phyloP scores from a whole-genome alignment of 495 filamentous ascomycete species.

The Podospora anserina region DNA sequence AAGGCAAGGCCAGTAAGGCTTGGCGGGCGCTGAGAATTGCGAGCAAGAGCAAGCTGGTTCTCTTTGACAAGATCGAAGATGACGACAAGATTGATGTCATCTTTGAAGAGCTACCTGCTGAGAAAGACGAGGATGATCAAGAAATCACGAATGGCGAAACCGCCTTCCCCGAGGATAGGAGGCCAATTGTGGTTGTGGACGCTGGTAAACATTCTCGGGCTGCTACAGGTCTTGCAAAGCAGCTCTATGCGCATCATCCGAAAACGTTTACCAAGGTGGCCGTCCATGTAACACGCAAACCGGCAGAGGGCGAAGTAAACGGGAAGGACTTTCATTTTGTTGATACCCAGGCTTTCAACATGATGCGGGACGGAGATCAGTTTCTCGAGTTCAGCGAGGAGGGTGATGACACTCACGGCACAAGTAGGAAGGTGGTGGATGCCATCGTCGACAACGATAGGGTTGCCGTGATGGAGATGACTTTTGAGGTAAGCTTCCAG shows the following conservation, averaged over 20 bases:
- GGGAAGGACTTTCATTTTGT: constrained; percentile 48
- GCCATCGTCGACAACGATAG: constrained; percentile 45
- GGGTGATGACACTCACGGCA: constrained; percentile 45
- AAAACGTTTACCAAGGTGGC: constrained; percentile 39
- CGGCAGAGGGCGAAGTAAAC: constrained; percentile 45
- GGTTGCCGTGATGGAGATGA: constrained; percentile 59
- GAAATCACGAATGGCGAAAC: constrained; percentile 29
- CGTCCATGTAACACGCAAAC: constrained; percentile 43
- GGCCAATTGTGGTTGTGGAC: constrained; percentile 48
- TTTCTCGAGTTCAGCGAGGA: constrained; percentile 48
- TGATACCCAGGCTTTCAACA: constrained; percentile 44
- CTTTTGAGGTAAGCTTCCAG: constrained; percentile 36
- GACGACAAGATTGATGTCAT: constrained; percentile 61
- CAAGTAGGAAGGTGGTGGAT: constrained; percentile 44
- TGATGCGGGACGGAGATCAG: constrained; percentile 51
- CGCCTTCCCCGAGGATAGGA: constrained; percentile 41
- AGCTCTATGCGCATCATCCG: constrained; percentile 43
- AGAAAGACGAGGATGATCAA: constrained; percentile 22
- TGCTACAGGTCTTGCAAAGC: constrained; percentile 37
- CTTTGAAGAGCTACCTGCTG: constrained; percentile 43
- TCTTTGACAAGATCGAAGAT: constrained; percentile 84
- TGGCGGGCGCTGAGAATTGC: constrained; percentile 85
- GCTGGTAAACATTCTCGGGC: constrained; percentile 2
- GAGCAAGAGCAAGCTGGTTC: constrained; percentile 62
- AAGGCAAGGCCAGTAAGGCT: constrained; percentile 75